phyloP scores from a whole-genome alignment of 2,329 filamentous ascomycete species.

The Scolecobasidium constrictum region DNA sequence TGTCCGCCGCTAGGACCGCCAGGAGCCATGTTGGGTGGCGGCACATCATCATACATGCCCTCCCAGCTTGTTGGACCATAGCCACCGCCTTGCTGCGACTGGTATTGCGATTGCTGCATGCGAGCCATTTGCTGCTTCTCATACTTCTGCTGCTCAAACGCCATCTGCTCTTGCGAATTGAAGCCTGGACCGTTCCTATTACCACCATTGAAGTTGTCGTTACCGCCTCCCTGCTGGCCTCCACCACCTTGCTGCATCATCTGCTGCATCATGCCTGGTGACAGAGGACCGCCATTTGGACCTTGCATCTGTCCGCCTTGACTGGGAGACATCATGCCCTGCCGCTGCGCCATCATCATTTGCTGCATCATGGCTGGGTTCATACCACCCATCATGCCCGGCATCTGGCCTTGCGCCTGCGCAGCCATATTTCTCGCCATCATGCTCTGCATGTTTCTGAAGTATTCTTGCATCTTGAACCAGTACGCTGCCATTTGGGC shows the following conservation, averaged over 20 bases:
- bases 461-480: constrained; percentile 97
- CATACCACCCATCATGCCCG: constrained; percentile 43
- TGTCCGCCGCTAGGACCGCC: constrained; percentile 37
- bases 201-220: constrained; percentile 16
- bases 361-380: constrained; percentile 44
- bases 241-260: constrained; percentile 14
- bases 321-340: constrained; percentile 17
- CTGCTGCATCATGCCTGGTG: constrained; percentile 65
- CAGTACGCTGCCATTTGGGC: constrained; percentile 98
- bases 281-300: constrained; percentile 31
- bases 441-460: constrained; percentile 87
- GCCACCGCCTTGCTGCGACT: constrained; percentile 26
- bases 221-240: constrained; percentile 27
- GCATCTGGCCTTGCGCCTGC: constrained; percentile 10
- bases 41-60: constrained; percentile 95
- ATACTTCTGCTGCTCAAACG: constrained; percentile 70
- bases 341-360: constrained; percentile 26
- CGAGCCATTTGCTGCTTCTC: constrained; percentile 55
- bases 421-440: constrained; percentile 45
- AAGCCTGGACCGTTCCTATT: constrained; percentile 39
- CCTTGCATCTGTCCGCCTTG: constrained; percentile 18
- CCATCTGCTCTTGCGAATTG: constrained; percentile 60
- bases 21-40: constrained; percentile 59
- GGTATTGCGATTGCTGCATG: constrained; percentile 26
- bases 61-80: constrained; percentile 77